Evolutionary conservation across 345 rosid species (phyloP).

Genomic region (Hypericum perforatum): DNA sequence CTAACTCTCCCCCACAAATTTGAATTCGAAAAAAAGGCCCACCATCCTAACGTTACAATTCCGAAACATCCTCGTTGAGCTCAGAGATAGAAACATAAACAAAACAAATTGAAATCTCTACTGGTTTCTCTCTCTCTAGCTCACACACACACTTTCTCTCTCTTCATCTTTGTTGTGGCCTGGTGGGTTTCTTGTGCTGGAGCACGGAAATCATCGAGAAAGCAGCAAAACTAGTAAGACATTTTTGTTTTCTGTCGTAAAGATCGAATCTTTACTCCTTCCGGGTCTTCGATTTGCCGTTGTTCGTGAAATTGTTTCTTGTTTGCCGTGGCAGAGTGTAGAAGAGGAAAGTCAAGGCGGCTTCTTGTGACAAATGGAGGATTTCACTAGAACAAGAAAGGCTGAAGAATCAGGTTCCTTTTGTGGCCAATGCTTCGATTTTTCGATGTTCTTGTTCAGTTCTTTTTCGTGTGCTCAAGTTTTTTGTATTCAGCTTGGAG

Average conservation of each 20-base stretch:
- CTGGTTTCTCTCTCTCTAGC: not conserved
- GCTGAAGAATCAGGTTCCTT: slow-evolving; percentile 73
- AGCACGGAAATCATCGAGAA: too few relatives aligned
- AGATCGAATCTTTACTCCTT: too few relatives aligned
- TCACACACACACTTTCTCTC: too few relatives aligned
- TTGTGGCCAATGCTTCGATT: not conserved
- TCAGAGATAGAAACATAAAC: not conserved
- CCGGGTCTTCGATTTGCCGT: too few relatives aligned
- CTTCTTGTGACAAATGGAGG: slow-evolving; percentile 30
- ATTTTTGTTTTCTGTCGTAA: too few relatives aligned
- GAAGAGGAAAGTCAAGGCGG: not conserved
- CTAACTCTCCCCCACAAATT: not conserved
- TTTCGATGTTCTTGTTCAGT: not conserved
- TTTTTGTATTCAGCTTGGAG: slow-evolving; percentile 47
- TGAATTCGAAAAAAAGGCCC: slow-evolving; percentile 2
- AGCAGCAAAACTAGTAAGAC: too few relatives aligned
- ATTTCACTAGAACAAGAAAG: slow-evolving; percentile 45
- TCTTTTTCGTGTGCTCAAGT: not conserved
- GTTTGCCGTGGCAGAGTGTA: slow-evolving; percentile 20
- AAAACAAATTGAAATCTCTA: not conserved
- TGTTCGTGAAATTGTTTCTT: slow-evolving; percentile 16
- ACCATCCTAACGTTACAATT: slow-evolving; percentile 1
- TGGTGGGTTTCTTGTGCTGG: too few relatives aligned
- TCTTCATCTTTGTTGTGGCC: too few relatives aligned
- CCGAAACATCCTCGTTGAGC: not conserved